These are phyloP conservation scores for Pythium periplocum DNA, from an alignment of 352 stramenopile genomes.

Conservation along the genomic window DNA sequence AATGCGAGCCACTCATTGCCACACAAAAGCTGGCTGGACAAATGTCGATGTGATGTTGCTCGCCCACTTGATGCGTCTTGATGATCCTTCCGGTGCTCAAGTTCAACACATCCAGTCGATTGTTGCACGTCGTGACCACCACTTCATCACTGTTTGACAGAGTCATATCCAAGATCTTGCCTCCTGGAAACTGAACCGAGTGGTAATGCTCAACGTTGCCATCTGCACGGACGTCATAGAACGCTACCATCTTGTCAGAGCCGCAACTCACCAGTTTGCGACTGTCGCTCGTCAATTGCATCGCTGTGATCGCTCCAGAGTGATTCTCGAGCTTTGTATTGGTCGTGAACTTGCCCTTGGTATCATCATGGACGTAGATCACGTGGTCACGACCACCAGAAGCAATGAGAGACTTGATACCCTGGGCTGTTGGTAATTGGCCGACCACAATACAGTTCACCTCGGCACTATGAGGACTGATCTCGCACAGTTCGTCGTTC, in stretches of 20 bases:
- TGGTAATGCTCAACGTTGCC: slow-evolving; percentile 41
- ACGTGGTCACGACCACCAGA: slow-evolving; percentile 75
- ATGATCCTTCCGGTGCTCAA: slow-evolving; percentile 58
- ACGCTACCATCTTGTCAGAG: slow-evolving; percentile 66
- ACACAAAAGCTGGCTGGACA: slow-evolving; percentile 65
- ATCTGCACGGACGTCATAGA: slow-evolving; percentile 37
- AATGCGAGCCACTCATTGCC: slow-evolving; percentile 73
- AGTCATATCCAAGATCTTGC: slow-evolving; percentile 75
- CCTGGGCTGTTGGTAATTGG: slow-evolving; percentile 9
- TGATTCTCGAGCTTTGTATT: slow-evolving; percentile 74
- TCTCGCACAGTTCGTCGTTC: slow-evolving; percentile 11
- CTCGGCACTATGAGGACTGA: slow-evolving; percentile 62
- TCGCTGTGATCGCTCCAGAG: slow-evolving; percentile 49
- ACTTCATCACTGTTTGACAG: slow-evolving; percentile 68
- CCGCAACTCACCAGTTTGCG: slow-evolving; percentile 60
- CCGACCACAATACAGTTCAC: slow-evolving; percentile 65
- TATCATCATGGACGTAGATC: slow-evolving; percentile 76
- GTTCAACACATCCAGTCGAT: slow-evolving; percentile 71
- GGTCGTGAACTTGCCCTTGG: slow-evolving; percentile 18
- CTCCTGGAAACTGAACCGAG: slow-evolving; percentile 39
- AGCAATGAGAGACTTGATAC: slow-evolving; percentile 36
- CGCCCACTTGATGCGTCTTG: slow-evolving; percentile 53
- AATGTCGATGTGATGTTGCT: slow-evolving; percentile 66
- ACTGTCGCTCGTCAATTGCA: slow-evolving; percentile 72
- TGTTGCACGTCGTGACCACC: slow-evolving; percentile 69